Conservation (phyloP, 768 basidiomycete genomes). For the Gelatoporia subvermispora region DNA sequence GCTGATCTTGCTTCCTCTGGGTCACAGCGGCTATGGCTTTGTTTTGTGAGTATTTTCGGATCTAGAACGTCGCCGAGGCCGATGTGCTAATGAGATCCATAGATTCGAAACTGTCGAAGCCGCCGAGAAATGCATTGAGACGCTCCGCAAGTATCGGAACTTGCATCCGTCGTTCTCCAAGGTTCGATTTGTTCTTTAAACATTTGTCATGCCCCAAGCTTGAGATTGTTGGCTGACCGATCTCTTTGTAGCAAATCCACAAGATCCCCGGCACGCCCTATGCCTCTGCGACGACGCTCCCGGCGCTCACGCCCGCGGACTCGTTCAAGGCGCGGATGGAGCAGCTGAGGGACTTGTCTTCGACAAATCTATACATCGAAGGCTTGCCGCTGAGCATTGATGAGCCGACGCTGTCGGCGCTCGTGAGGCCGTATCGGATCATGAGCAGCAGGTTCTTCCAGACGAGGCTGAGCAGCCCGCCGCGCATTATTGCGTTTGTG, state of each 20-base stretch:
- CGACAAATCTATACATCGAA: conserved; percentile 81
- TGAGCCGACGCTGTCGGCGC: conserved; percentile 58
- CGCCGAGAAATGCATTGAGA: conserved; percentile 70
- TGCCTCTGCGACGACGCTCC: conserved; percentile 24
- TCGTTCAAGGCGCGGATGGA: conserved; percentile 82
- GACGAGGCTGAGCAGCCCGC: conserved; percentile 70
- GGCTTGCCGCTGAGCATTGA: conserved; percentile 72
- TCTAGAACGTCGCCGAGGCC: not conserved
- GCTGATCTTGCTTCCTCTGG: not conserved
- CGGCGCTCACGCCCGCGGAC: conserved; percentile 22
- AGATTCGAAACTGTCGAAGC: conserved; percentile 66
- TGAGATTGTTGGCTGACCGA: not conserved
- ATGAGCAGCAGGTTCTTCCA: conserved; percentile 78
- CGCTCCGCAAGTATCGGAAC: conserved; percentile 66
- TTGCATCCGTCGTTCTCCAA: conserved; percentile 87
- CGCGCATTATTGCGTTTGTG: conserved; percentile 78
- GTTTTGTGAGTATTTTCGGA: conserved; percentile 54
- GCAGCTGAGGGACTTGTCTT: conserved; percentile 55
- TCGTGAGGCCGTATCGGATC: conserved; percentile 68
- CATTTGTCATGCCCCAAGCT: not conserved
- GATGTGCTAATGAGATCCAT: not conserved
- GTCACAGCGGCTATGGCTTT: conserved; percentile 68
- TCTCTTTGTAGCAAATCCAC: conserved; percentile 52
- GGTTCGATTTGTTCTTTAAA: conserved; percentile 33
- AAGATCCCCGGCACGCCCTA: conserved; percentile 78